Percentiles rank a stretch among this genome's conserved stretches.
These are phyloP conservation scores for Boletus subparvulus DNA, from an alignment of 768 basidiomycete species.

Conservation along the genomic window DNA sequence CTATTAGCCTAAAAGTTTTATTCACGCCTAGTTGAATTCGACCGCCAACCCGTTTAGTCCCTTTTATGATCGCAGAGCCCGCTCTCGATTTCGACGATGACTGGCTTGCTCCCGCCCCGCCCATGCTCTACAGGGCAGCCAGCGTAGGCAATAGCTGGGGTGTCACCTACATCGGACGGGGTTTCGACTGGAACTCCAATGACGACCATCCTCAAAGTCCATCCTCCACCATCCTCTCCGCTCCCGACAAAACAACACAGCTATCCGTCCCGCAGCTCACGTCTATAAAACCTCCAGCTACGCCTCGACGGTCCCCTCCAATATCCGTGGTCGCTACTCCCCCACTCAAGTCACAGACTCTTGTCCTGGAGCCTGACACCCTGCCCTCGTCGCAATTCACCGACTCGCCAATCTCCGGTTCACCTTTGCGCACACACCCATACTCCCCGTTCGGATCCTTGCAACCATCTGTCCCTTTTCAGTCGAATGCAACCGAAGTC, in stretches of 20 bases:
- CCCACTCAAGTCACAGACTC: conserved; percentile 27
- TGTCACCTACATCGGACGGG: conserved; percentile 80
- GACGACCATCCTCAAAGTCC: conserved; percentile 30
- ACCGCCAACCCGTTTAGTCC: not conserved
- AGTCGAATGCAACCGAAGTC: conserved; percentile 16
- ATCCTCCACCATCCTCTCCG: not conserved
- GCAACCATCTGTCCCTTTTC: conserved; percentile 23
- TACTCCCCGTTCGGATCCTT: conserved; percentile 29
- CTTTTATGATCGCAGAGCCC: conserved; percentile 57
- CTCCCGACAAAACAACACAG: conserved; percentile 10
- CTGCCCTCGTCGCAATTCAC: conserved; percentile 31
- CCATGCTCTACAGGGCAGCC: conserved; percentile 57
- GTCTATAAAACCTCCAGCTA: conserved; percentile 7
- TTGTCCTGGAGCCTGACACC: conserved; percentile 25
- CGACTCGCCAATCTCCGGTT: conserved; percentile 29
- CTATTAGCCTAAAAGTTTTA: not conserved
- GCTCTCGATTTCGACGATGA: conserved; percentile 66
- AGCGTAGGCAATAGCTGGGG: conserved; percentile 81
- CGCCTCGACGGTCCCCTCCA: conserved; percentile 13
- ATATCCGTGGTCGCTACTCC: conserved; percentile 16
- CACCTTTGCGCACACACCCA: conserved; percentile 36
- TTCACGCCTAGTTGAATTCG: not conserved
- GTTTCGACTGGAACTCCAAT: conserved; percentile 69
- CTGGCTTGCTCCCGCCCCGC: conserved; percentile 55
- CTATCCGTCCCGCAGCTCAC: conserved; percentile 2